Percentiles rank a stretch among this genome's conserved stretches.
phyloP scores from a whole-genome alignment of 192 early-diverging fungal genomes.

The Rhizophagus sp. region DNA sequence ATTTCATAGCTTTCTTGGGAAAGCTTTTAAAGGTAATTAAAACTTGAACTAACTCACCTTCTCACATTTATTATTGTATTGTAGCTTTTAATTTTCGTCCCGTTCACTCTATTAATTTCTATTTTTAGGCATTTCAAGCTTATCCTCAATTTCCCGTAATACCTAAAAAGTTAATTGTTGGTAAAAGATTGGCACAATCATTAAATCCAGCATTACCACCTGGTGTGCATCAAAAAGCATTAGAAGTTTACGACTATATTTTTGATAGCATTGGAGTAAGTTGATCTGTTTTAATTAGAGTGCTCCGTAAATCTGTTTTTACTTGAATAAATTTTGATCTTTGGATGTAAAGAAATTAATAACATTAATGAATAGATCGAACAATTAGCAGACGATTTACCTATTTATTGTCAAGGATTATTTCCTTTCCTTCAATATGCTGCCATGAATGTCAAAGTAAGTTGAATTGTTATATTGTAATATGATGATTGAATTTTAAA shows the following conservation, averaged over 20 bases:
- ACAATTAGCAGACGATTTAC: constrained; percentile 78
- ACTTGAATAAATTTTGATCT: background rate
- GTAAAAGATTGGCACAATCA: constrained; percentile 92
- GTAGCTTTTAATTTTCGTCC: background rate
- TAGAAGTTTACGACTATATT: constrained; percentile 84
- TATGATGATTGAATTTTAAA: background rate
- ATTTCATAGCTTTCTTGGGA: constrained; percentile 88
- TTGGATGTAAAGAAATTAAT: constrained; percentile 8
- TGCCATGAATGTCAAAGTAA: constrained; percentile 76
- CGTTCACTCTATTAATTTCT: background rate
- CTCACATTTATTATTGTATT: too few species aligned
- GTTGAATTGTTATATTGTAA: background rate
- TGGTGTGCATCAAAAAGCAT: constrained; percentile 92
- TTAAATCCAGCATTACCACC: constrained; percentile 93
- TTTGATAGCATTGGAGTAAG: constrained; percentile 70
- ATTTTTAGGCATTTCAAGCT: constrained; percentile 71
- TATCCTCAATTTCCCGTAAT: constrained; percentile 70
- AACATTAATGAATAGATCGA: constrained; percentile 47
- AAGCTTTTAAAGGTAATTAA: constrained; percentile 71
- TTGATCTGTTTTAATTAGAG: constrained; percentile 8
- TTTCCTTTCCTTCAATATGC: constrained; percentile 91
- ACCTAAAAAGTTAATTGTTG: constrained; percentile 82
- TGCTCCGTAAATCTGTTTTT: background rate
- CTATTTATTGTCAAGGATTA: constrained; percentile 85
- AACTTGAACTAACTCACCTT: too few species aligned